Conservation (phyloP, 148 eudicot species). For the Fallopia convolvulus region DNA sequence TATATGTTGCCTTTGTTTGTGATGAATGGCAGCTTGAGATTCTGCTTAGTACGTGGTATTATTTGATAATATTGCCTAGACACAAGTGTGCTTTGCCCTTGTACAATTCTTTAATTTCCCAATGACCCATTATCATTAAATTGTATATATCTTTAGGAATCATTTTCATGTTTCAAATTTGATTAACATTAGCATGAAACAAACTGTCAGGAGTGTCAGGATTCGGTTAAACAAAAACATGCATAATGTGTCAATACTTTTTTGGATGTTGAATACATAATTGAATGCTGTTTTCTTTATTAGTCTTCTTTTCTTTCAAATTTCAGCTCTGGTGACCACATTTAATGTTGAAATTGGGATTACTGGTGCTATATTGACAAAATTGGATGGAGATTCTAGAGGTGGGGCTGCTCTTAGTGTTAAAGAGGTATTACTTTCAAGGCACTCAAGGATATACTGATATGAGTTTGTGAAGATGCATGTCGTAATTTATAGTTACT, state of each 20-base stretch:
- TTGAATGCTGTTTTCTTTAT: neutral
- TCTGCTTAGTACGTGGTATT: neutral
- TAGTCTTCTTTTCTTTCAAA: constrained; percentile 12
- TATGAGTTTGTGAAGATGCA: constrained; percentile 57
- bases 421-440: constrained; percentile 66
- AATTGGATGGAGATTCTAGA: constrained; percentile 97
- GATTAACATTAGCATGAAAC: neutral
- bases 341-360: constrained; percentile 92
- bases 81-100: neutral
- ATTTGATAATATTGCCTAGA: neutral
- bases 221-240: neutral
- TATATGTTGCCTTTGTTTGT: neutral
- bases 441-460: constrained; percentile 51
- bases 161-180: neutral
- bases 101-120: neutral
- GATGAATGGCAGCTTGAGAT: neutral
- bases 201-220: neutral
- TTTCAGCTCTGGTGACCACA: constrained; percentile 80
- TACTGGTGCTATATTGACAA: constrained; percentile 92
- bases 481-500: constrained; percentile 85
- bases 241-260: neutral
- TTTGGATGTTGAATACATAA: neutral
- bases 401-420: constrained; percentile 99
- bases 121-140: neutral
- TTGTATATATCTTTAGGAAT: neutral